Evolutionary conservation across 345 rosid species (phyloP), one percentile per base, ranked within the genome.

Genomic region (Linum usitatissimum): DNA sequence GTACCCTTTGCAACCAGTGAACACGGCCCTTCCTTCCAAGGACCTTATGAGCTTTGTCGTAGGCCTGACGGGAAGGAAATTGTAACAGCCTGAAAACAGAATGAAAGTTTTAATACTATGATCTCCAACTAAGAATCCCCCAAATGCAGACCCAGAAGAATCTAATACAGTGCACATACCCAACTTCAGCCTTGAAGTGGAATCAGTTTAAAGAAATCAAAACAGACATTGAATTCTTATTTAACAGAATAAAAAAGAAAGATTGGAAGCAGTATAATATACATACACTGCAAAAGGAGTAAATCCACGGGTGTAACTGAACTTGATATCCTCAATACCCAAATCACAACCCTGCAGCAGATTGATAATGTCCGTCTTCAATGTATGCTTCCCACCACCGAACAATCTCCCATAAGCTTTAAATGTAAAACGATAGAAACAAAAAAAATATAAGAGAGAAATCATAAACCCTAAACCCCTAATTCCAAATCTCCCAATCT

Each of bases 321-420:
- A 67, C 70, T 75, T 91, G 62, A 91, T 70, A 63, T 87, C 93
- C 58, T 80, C 80, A 0, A 60, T 61, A 42, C 76, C 77, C 78
- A 91, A 76, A 18, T 75, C 72, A 72, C 76, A 73, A 30, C 83
- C 91, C 15, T 81, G 87, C 5, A 91, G 81, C 72, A 86, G 14
- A 72, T 69, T 79, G 64, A 87, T 57, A 62, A 87, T 48, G 71
- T 91, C 97, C 18, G 73, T 79, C 79, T 73, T 87, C 86, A 86
- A 36, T 9, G 89, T 77, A 60, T 66, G 63, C 63, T 53, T 86
- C 3, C 79, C 54, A 28, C 58, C 12, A n/a, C 91, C 91, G 19
- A 7, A 40, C 59, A 91, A 57, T 38, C 61, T 91, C 65, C 77
- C 90, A 69, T 83, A 86, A 17, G 61, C 63, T 23, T 45, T 39